phyloP scores from a whole-genome alignment of 257 asterid genomes.

The Lithospermum erythrorhizon region DNA sequence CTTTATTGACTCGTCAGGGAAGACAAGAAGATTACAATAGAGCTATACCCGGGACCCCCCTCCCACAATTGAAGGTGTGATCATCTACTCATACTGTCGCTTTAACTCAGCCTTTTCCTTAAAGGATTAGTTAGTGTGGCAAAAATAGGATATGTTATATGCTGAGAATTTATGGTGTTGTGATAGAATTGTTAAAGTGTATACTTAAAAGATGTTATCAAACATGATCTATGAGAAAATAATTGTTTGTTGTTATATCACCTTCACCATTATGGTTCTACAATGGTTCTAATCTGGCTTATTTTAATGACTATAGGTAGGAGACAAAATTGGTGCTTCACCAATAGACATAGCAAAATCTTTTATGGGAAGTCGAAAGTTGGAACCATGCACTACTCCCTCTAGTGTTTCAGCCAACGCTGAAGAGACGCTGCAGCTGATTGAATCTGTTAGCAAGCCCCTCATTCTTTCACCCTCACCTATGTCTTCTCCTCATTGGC shows the following conservation, averaged over 20 bases:
- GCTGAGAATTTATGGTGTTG: neutral
- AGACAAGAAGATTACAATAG: slow-evolving; percentile 21
- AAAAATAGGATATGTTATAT: neutral
- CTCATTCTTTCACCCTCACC: slow-evolving; percentile 48
- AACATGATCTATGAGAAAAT: neutral
- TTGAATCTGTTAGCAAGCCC: slow-evolving; percentile 36
- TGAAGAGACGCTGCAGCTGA: slow-evolving; percentile 23
- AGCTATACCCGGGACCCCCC: slow-evolving; percentile 21
- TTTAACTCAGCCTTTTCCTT: too few relatives aligned
- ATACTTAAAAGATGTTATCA: neutral
- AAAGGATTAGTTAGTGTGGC: neutral
- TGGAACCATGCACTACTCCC: slow-evolving; percentile 39
- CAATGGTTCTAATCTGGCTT: neutral
- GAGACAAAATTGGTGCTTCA: slow-evolving; percentile 57
- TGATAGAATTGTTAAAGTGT: neutral
- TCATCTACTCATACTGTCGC: slow-evolving; percentile 18
- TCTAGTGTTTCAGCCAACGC: slow-evolving; percentile 21
- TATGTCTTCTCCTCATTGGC: slow-evolving; percentile 69
- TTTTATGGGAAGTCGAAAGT: slow-evolving; percentile 67
- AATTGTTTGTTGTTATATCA: neutral
- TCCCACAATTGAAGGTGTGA: slow-evolving; percentile 36
- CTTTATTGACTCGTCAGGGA: slow-evolving; percentile 25
- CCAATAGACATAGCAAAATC: slow-evolving; percentile 91
- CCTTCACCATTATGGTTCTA: neutral
- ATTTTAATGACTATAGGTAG: slow-evolving; percentile 34